A percentile compares a stretch with the other conserved stretches of the same genome.
These are phyloP conservation scores for Tritrichomonas musculus DNA, from an alignment of 208 protist genomes.

Conservation along the genomic window DNA sequence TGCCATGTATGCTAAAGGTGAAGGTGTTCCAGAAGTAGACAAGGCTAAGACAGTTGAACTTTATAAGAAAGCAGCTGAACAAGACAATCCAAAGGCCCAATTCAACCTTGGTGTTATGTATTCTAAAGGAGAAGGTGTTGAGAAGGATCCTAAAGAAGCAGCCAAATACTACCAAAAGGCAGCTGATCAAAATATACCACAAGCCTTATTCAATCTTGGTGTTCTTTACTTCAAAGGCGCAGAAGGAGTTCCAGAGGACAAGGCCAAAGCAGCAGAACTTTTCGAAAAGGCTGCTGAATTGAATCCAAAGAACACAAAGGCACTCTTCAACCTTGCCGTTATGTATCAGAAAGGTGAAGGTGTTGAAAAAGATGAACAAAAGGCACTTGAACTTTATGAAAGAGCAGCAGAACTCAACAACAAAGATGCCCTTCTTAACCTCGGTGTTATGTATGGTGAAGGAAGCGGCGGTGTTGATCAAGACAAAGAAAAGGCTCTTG, in stretches of 20 bases:
- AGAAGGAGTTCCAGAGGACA: too few species aligned
- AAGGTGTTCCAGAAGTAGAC: too few species aligned
- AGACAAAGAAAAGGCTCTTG: too few species aligned
- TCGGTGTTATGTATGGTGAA: too few species aligned
- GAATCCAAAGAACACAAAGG: not conserved
- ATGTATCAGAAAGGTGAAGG: constrained; percentile 20
- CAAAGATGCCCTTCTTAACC: too few species aligned
- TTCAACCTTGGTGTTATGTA: not conserved
- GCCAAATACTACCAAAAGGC: not conserved
- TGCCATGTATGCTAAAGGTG: too few species aligned
- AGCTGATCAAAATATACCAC: not conserved
- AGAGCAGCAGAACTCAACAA: too few species aligned
- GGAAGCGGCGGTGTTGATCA: too few species aligned
- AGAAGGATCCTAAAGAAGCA: not conserved
- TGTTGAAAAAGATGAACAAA: not conserved
- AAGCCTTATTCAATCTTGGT: not conserved
- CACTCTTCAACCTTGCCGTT: not conserved
- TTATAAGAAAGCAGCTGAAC: not conserved
- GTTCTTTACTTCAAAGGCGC: not conserved
- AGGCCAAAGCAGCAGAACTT: too few species aligned
- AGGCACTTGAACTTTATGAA: not conserved
- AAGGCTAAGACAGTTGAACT: too few species aligned
- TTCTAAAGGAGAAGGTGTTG: not conserved
- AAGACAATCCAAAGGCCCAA: not conserved
- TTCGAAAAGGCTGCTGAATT: too few species aligned